Conservation (phyloP, 805 yeast species). For the Kodamaea leandrae region DNA sequence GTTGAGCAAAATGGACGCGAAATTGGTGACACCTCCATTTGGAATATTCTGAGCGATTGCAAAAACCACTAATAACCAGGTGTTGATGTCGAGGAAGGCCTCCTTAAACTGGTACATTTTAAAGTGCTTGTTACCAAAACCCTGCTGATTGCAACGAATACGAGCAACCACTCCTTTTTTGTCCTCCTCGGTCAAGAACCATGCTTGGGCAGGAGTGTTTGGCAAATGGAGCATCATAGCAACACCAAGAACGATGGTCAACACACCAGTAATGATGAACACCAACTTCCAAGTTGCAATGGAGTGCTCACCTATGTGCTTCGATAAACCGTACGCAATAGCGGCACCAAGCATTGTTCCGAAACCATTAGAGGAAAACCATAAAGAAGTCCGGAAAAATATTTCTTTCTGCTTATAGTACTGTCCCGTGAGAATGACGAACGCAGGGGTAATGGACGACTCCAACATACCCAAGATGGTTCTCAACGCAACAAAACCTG, state of each 20-base stretch:
- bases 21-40: conserved; percentile 37
- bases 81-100: conserved; percentile 34
- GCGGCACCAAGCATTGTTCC: conserved; percentile 45
- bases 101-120: conserved; percentile 37
- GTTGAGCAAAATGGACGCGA: too few relatives aligned
- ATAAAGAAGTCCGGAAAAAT: conserved; percentile 32
- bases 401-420: conserved; percentile 36
- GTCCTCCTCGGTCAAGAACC: conserved; percentile 23
- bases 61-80: conserved; percentile 33
- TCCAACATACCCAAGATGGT: conserved; percentile 40
- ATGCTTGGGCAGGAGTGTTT: conserved; percentile 45
- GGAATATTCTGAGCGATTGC: conserved; percentile 30
- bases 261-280: conserved; percentile 57
- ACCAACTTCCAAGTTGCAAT: conserved; percentile 59
- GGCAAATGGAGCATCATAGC: conserved; percentile 51
- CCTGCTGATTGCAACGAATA: conserved; percentile 46
- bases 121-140: conserved; percentile 40
- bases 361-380: conserved; percentile 37
- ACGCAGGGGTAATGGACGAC: too few relatives aligned
- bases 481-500: too few relatives aligned
- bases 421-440: conserved; percentile 32
- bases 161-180: conserved; percentile 47
- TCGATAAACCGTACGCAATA: conserved; percentile 51
- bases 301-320: conserved; percentile 26
- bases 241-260: conserved; percentile 52